Evolutionary conservation across 805 yeast species (phyloP).

Genomic region (Kuraishia cidri): DNA sequence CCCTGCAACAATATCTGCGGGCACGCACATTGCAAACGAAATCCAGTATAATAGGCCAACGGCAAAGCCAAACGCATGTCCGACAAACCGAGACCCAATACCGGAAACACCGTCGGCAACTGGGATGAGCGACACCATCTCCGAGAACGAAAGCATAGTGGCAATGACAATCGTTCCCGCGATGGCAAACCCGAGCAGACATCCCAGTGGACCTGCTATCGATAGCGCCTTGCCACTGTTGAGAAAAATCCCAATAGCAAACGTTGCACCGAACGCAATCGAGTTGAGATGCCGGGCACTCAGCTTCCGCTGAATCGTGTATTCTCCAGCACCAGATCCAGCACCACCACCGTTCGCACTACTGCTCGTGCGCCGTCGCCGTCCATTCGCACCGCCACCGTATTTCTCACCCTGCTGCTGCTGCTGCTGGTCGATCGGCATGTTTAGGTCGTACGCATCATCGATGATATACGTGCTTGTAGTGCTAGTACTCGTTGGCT

Average conservation of each 20-base stretch:
- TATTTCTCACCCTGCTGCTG: not conserved
- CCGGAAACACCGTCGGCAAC: slow-evolving; percentile 59
- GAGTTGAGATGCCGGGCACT: slow-evolving; percentile 47
- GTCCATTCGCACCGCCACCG: not conserved
- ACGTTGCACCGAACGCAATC: slow-evolving; percentile 65
- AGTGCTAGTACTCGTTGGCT: no score
- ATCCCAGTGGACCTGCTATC: slow-evolving; percentile 20
- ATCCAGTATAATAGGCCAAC: slow-evolving; percentile 58
- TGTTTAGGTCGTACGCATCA: not conserved
- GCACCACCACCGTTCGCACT: not conserved
- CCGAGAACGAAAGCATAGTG: slow-evolving; percentile 52
- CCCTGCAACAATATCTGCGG: slow-evolving; percentile 66
- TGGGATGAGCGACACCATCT: slow-evolving; percentile 61
- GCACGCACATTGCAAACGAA: slow-evolving; percentile 54
- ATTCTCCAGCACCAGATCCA: not conserved
- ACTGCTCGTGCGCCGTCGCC: not conserved
- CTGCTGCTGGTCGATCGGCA: not conserved
- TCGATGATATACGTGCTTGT: no score
- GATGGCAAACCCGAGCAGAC: slow-evolving; percentile 52
- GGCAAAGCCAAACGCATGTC: slow-evolving; percentile 55
- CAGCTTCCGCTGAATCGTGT: slow-evolving; percentile 34
- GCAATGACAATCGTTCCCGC: slow-evolving; percentile 54
- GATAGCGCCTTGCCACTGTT: slow-evolving; percentile 37
- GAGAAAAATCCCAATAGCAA: slow-evolving; percentile 56
- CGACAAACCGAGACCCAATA: slow-evolving; percentile 50